phyloP scores from a whole-genome alignment of 2,329 filamentous ascomycete genomes.

The Ascochyta koolunga region DNA sequence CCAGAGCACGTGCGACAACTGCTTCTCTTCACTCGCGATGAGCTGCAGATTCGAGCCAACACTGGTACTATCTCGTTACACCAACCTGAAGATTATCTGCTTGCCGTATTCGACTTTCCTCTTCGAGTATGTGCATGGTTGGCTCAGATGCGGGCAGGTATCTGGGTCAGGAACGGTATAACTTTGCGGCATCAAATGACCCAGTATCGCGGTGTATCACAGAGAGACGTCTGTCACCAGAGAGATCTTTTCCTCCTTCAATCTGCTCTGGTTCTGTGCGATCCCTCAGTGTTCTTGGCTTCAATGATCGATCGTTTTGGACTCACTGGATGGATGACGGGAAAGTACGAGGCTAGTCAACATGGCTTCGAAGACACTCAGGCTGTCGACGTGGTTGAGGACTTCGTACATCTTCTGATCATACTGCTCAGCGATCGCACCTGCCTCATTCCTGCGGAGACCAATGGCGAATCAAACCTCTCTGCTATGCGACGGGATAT shows the following conservation, averaged over 20 bases:
- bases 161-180: conserved; percentile 98
- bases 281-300: conserved; percentile 81
- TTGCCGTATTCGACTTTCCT: conserved; percentile 90
- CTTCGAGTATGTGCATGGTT: conserved; percentile 94
- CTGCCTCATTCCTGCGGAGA: conserved; percentile 72
- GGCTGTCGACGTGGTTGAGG: conserved; percentile 90
- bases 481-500: conserved; percentile 85
- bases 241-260: conserved; percentile 94
- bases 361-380: conserved; percentile 84
- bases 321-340: conserved; percentile 84
- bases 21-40: conserved; percentile 72
- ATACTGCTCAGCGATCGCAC: conserved; percentile 88
- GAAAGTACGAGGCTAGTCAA: conserved; percentile 69
- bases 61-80: conserved; percentile 67
- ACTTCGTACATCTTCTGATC: conserved; percentile 92
- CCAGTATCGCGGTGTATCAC: conserved; percentile 86
- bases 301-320: conserved; percentile 92
- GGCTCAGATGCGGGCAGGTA: conserved; percentile 95
- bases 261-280: conserved; percentile 84
- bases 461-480: conserved; percentile 68
- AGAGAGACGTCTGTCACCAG: conserved; percentile 91
- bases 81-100: conserved; percentile 76
- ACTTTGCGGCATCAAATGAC: conserved; percentile 94
- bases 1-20: conserved; percentile 70
- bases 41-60: conserved; percentile 68